Evolutionary conservation across 495 filamentous ascomycete genomes (phyloP), one percentile per base, ranked within the genome.

Genomic region (Trypethelium eluteriae): DNA sequence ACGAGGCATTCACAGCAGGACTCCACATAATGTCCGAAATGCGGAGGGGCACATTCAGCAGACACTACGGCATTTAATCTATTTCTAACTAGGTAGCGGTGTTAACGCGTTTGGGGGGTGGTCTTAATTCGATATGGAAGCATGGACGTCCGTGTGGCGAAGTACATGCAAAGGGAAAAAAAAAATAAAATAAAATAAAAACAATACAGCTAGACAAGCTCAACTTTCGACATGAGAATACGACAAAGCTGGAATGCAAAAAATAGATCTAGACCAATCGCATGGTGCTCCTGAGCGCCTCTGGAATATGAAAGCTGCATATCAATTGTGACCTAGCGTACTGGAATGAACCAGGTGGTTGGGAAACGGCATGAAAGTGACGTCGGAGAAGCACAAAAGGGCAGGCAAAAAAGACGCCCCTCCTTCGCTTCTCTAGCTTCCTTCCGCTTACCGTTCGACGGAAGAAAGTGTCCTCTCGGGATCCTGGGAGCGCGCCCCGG

Each of bases 41-140:
- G 36, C 32, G 32, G 18, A 18, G 53, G 53, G 32, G 53, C 53
- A 59, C 32, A 32, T 36, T 59, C 25, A 59, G 32, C 53, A 59
- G 53, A 59, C n/a, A 18, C 53, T 59, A 59, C 53, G 53, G 53
- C 53, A 59, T 35, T 59, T 59, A 34, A 35, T 59, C 53, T 59
- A 36, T 59, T 59, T 59, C 32, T 36, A 36, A 59, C 53, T 34
- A 35, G 53, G 53, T 59, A 59, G 53, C 53, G 11, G 32, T 10
- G 53, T 59, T 36, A 32, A 59, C 53, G 53, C 53, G 32, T 7
- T 59, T 18, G 0, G 53, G 18, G 11, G 25, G 25, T 25, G 25
- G 25, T 25, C 25, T 25, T 25, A 25, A 18, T 59, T 36, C 36
- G 53, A 59, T 59, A 59, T 59, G 53, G 53, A 59, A 59, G 53